Base-by-base conservation (phyloP, 495 filamentous ascomycete genomes). In the Annulohypoxylon bovei region DNA sequence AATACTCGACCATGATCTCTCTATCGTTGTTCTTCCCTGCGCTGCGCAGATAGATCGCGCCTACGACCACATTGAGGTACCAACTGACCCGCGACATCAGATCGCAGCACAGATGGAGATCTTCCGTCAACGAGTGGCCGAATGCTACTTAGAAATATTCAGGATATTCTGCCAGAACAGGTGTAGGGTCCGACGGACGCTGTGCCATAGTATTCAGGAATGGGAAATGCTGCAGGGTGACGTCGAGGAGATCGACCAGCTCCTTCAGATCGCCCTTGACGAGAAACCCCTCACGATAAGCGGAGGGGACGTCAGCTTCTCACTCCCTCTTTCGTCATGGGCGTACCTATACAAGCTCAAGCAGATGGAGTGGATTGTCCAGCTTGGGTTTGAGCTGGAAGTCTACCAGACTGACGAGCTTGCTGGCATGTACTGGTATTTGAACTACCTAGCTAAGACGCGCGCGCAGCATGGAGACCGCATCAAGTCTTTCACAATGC, bases 301-400 rank as follows among this genome's bases (percentile, higher is more conserved):
- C 20, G 77, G 81, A 27, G 79, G 47, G 72, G 67, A 54, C 7
- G 44, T 74, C 23, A 86, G 87, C 0, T 91, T 89, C 72, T 72
- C 77, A 1, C 72, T 82, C 22, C 93, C 94, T 0, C 84, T 99
- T 1, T 92, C 91, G 4, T 92, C 90, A 5, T 99, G 95, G 95
- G 87, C 89, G 0, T 95, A 95, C 75, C 87, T 93, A 58, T 91
- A 97, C 73, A 98, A 97, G 76, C 84, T 98, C 1, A 87, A 84
- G 7, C 88, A 95, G 71, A 92, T 98, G 87, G 90, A 94, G 65
- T 91, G 90, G 83, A 90, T 95, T 47, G 84, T 97, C 11, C 93
- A 97, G 77, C 89, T 97, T 57, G 95, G 95, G n/a, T 98, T 99
- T 75, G 95, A 98, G 77, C 88, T 97, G 16, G 89, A 93, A 7